Percentiles rank a stretch among this genome's conserved stretches.
Evolutionary conservation across 257 asterid species (phyloP).

Genomic region (Solanum appendiculatum): DNA sequence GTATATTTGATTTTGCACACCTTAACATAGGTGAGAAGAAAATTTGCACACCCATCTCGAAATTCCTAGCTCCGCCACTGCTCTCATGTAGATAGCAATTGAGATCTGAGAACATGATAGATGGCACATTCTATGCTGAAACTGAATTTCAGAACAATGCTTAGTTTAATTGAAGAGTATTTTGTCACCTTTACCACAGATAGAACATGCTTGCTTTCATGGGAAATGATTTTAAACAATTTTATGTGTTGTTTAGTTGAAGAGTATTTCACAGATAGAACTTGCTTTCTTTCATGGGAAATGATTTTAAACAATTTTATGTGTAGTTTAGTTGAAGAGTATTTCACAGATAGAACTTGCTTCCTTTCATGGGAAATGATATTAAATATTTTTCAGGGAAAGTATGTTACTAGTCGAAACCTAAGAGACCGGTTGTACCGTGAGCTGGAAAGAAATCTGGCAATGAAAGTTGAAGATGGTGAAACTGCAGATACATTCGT

Average conservation of each 20-base stretch:
- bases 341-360: background rate
- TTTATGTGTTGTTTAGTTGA: background rate
- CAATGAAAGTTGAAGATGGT: conserved; percentile 97
- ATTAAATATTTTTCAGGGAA: conserved; percentile 40
- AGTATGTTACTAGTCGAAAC: conserved; percentile 89
- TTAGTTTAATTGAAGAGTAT: background rate
- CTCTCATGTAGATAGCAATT: background rate
- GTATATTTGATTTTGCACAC: no score
- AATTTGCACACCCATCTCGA: no score
- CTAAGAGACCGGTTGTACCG: conserved; percentile 85
- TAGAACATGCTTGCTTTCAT: conserved; percentile 7
- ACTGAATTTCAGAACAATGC: background rate
- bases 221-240: background rate
- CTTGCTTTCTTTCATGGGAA: conserved; percentile 6
- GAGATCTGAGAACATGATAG: background rate
- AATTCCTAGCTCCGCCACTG: no score
- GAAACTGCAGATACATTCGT: conserved; percentile 88
- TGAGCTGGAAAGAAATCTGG: conserved; percentile 93
- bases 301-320: background rate
- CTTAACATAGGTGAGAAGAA: no score
- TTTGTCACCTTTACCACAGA: background rate
- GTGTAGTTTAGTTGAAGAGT: background rate
- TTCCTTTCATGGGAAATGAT: conserved; percentile 2
- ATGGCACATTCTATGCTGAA: background rate
- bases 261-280: background rate